A percentile compares a stretch with the other conserved stretches of the same genome.
These are phyloP conservation scores for Coemansia umbellata DNA, from an alignment of 192 early-diverging fungal genomes.

Conservation along the genomic window DNA sequence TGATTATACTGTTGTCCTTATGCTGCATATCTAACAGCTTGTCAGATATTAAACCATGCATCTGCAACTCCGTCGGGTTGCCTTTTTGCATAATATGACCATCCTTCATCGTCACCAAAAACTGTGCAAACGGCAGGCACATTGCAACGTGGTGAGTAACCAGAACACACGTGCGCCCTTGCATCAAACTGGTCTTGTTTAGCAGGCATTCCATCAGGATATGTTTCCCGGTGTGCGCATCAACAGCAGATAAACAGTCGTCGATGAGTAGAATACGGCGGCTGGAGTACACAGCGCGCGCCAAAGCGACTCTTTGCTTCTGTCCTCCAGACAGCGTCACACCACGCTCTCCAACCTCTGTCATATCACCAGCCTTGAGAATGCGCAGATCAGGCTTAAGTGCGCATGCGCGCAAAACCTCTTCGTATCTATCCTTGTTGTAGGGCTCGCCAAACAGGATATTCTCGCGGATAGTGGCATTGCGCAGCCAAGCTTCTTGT, in stretches of 20 bases:
- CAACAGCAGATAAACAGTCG: conserved; percentile 89
- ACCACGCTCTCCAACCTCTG: conserved; percentile 88
- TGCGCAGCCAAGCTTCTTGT: conserved; percentile 69
- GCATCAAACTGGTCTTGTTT: conserved; percentile 57
- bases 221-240: conserved; percentile 85
- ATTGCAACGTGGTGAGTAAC: conserved; percentile 79
- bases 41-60: conserved; percentile 31
- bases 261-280: conserved; percentile 68
- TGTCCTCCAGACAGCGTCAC: conserved; percentile 80
- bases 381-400: conserved; percentile 77
- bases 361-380: conserved; percentile 76
- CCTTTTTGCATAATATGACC: conserved; percentile 56
- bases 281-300: conserved; percentile 74
- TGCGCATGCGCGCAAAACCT: conserved; percentile 76
- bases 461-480: conserved; percentile 69
- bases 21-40: conserved; percentile 1
- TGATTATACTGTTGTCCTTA: not conserved
- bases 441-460: conserved; percentile 81
- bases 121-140: conserved; percentile 44
- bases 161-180: conserved; percentile 73
- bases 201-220: conserved; percentile 73
- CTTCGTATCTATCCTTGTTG: conserved; percentile 68
- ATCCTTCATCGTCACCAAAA: conserved; percentile 59
- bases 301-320: conserved; percentile 76
- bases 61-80: conserved; percentile 44